Evolutionary conservation across 1,139 yeast species (phyloP), one percentile per base, ranked within the genome.

Genomic region (Hansenula sp.): DNA sequence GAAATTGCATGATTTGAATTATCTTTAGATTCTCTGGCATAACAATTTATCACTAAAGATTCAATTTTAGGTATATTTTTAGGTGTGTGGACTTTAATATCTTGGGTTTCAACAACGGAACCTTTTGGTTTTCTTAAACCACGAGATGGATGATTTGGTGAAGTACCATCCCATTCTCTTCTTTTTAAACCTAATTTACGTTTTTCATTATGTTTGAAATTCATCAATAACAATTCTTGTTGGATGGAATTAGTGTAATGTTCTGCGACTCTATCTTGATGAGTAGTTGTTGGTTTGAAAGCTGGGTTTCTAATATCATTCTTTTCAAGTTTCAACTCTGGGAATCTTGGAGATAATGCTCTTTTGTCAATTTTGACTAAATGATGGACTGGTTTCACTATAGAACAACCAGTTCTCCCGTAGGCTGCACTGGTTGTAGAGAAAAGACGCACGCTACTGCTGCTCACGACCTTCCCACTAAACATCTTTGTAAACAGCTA

Each of bases 371-470:
- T 79, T 51, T 77, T 77, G 42, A 92, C 86, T 46, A 80, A 73
- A 63, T 92, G 98, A 62, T 92, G 98, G 16, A 90, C 95, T 3
- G 98, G 97, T 40, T 82, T 76, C 28, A 86, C 90, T 34, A 87
- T 75, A 36, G 94, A 83, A 60, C 82, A 81, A 2, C 87, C 95
- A 9, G 88, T 75, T 55, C 79, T 85, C 33, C 69, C 57, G 19
- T 62, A 56, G 6, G 59, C 57, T 2, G 36, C 39, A 4, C 47
- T 44, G 1, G 59, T 34, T 2, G 50, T 41, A 14, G 57, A 51
- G 40, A 54, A 35, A 26, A 18, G 6, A 34, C 41, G 41, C 14
- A 18, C 28, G 12, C 24, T 8, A 13, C 31, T 20, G 18, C 20
- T 31, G 46, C 32, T 33, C 34, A 35, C 38, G 37, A 30, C 39